Evolutionary conservation across 768 basidiomycete genomes (phyloP).

Genomic region (Russula sp.): DNA sequence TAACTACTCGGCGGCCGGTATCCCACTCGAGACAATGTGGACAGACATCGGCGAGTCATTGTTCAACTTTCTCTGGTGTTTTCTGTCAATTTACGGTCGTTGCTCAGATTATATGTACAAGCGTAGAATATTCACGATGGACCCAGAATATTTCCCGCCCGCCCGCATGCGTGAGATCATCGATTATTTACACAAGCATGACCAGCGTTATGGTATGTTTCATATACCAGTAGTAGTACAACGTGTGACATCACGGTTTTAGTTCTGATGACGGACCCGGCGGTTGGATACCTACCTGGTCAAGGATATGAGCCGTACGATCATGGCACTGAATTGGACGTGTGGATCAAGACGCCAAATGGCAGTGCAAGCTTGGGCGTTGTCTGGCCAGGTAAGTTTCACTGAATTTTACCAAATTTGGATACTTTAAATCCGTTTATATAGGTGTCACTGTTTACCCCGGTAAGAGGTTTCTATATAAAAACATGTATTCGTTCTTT

Average conservation of each 20-base stretch:
- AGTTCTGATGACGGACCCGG: conserved; percentile 77
- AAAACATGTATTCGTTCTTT: not conserved
- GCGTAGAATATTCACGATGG: conserved; percentile 63
- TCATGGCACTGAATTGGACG: conserved; percentile 49
- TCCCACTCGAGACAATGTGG: conserved; percentile 79
- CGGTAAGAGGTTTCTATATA: conserved; percentile 36
- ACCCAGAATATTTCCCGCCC: conserved; percentile 65
- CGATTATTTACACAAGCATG: conserved; percentile 53
- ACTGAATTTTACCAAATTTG: not conserved
- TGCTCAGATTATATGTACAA: conserved; percentile 62
- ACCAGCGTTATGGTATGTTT: conserved; percentile 55
- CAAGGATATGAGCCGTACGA: conserved; percentile 53
- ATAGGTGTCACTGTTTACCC: conserved; percentile 57
- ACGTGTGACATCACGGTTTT: not conserved
- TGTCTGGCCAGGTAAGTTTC: conserved; percentile 58
- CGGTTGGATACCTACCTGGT: conserved; percentile 52
- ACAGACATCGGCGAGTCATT: conserved; percentile 58
- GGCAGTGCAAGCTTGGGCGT: conserved; percentile 55
- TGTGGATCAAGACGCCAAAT: conserved; percentile 62
- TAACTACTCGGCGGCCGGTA: conserved; percentile 56
- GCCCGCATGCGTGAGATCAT: conserved; percentile 64
- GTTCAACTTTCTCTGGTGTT: not conserved
- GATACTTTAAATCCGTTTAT: not conserved
- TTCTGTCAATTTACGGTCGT: not conserved
- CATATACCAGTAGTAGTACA: not conserved